These are phyloP conservation scores for Pisolithus tinctorius DNA, from an alignment of 768 basidiomycete genomes.

Conservation along the genomic window DNA sequence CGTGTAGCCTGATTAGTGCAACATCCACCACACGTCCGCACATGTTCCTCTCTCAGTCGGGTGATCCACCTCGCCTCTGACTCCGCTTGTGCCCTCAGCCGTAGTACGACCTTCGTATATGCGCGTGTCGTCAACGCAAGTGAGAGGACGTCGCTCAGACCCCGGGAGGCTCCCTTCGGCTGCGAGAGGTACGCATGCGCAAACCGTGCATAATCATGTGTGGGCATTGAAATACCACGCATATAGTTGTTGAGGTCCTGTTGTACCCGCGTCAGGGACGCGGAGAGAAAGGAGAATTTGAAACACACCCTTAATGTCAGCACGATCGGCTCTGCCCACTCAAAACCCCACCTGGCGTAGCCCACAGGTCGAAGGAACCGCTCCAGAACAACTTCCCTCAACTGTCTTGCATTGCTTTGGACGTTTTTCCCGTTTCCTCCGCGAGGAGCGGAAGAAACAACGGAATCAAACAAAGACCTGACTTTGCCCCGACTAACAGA, in stretches of 20 bases:
- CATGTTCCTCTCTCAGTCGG: constrained; percentile 6
- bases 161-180: constrained; percentile 32
- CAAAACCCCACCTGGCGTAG: constrained; percentile 56
- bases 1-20: constrained; percentile 11
- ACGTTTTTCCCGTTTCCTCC: constrained; percentile 39
- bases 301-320: constrained; percentile 54
- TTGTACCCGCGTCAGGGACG: constrained; percentile 6
- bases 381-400: constrained; percentile 63
- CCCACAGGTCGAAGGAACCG: constrained; percentile 66
- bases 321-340: constrained; percentile 52
- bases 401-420: constrained; percentile 36
- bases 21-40: constrained; percentile 3
- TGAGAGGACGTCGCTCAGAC: constrained; percentile 36
- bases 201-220: constrained; percentile 61
- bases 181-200: constrained; percentile 53
- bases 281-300: neutral
- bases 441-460: constrained; percentile 32
- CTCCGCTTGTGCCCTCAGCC: constrained; percentile 75
- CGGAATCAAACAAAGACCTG: neutral
- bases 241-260: constrained; percentile 79
- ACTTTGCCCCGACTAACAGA: neutral
- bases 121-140: constrained; percentile 62
- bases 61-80: constrained; percentile 33
- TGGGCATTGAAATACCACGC: constrained; percentile 70
- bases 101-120: constrained; percentile 73